Conservation (phyloP, 139 green algal species). For the Eudorina sp. region DNA sequence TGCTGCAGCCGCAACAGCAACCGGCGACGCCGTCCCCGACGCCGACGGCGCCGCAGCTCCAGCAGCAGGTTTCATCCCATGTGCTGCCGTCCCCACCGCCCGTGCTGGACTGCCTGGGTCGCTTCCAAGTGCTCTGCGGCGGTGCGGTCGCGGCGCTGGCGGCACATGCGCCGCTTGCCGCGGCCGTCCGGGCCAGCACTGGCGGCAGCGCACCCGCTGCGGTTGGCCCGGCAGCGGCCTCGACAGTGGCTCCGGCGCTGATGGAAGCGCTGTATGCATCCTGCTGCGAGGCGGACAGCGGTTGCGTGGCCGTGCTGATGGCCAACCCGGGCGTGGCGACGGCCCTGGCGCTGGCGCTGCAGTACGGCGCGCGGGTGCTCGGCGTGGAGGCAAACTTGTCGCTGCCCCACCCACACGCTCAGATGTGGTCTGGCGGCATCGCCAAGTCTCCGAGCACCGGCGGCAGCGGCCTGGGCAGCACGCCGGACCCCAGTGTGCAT, state of each 20-base stretch:
- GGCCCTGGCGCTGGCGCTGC: slow-evolving; percentile 28
- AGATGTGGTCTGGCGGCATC: background rate
- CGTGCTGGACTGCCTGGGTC: background rate
- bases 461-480: no score
- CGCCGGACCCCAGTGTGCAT: no score
- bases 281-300: slow-evolving; percentile 18
- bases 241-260: background rate
- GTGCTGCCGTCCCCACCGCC: background rate
- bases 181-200: background rate
- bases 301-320: background rate
- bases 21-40: background rate
- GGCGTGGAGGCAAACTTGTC: background rate
- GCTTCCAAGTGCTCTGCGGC: slow-evolving; percentile 19
- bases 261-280: slow-evolving; percentile 1
- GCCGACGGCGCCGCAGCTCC: background rate
- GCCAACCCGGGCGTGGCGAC: slow-evolving; percentile 8
- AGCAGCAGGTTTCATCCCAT: background rate
- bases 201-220: background rate
- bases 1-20: background rate
- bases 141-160: slow-evolving; percentile 4
- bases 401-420: background rate
- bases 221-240: background rate
- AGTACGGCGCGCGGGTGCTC: background rate
- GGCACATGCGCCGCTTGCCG: background rate
- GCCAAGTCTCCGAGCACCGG: no score